Evolutionary conservation across 441 rosid species (phyloP).

Genomic region (Flueggea neowawraea): DNA sequence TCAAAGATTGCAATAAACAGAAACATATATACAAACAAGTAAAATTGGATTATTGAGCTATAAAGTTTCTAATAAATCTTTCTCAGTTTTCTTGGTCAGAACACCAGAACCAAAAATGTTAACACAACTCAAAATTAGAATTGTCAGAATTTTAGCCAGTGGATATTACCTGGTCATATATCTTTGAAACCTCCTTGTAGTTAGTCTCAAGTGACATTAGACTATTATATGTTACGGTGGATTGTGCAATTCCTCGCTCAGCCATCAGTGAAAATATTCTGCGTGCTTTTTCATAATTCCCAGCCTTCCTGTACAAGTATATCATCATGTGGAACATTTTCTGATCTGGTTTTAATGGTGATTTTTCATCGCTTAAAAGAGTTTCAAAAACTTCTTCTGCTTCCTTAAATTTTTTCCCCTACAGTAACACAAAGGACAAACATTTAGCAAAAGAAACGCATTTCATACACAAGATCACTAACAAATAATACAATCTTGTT

Average conservation of each 20-base stretch:
- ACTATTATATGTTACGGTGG: slow-evolving; percentile 85
- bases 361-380: slow-evolving; percentile 60
- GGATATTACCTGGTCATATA: slow-evolving; percentile 80
- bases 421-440: slow-evolving; percentile 14
- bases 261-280: slow-evolving; percentile 68
- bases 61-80: too few relatives aligned
- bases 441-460: not conserved
- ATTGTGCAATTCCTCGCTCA: slow-evolving; percentile 65
- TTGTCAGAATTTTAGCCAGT: not conserved
- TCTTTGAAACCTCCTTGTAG: slow-evolving; percentile 95
- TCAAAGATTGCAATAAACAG: too few relatives aligned
- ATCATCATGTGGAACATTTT: slow-evolving; percentile 97
- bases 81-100: not conserved
- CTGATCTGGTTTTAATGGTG: slow-evolving; percentile 84
- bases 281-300: slow-evolving; percentile 81
- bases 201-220: slow-evolving; percentile 89
- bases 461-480: too few relatives aligned
- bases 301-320: slow-evolving; percentile 86
- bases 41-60: too few relatives aligned
- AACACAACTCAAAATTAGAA: too few relatives aligned
- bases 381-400: slow-evolving; percentile 82
- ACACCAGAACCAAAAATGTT: not conserved
- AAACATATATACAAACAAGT: too few relatives aligned
- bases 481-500: too few relatives aligned
- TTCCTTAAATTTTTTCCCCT: slow-evolving; percentile 81